A percentile compares a stretch with the other conserved stretches of the same genome.
Evolutionary conservation across 257 asterid species (phyloP).

Genomic region (Salvia splendens): DNA sequence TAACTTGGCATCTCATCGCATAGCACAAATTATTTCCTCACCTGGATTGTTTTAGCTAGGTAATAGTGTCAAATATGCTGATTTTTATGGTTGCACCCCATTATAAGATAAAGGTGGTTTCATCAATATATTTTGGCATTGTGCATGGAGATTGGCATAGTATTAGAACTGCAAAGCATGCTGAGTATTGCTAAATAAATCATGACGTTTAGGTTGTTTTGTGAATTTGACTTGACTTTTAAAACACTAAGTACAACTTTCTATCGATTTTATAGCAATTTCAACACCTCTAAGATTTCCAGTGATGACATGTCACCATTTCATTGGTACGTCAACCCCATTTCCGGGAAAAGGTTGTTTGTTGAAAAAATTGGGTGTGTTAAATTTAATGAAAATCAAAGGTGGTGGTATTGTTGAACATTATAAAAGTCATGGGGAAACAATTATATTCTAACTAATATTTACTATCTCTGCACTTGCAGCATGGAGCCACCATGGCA

Average conservation of each 20-base stretch:
- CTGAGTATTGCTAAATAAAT: neutral
- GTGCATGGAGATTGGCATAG: conserved; percentile 16
- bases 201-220: neutral
- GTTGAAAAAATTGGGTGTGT: neutral
- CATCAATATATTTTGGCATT: conserved; percentile 13
- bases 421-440: conserved; percentile 2
- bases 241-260: neutral
- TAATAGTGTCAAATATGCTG: conserved; percentile 17
- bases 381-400: neutral
- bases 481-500: conserved; percentile 99
- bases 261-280: neutral
- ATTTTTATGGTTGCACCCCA: neutral
- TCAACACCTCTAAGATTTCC: neutral
- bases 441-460: conserved; percentile 22
- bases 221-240: neutral
- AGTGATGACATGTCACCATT: neutral
- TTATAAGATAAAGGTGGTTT: conserved; percentile 10
- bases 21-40: conserved; percentile 22
- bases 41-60: conserved; percentile 11
- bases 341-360: neutral
- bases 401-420: neutral
- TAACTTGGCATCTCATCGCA: conserved; percentile 17
- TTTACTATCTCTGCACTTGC: conserved; percentile 34
- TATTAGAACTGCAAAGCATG: conserved; percentile 17
- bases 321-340: neutral